Evolutionary conservation across 202 grass and related monocot genomes (phyloP), one percentile per base, ranked within the genome.

Genomic region (Eragrostis tef): DNA sequence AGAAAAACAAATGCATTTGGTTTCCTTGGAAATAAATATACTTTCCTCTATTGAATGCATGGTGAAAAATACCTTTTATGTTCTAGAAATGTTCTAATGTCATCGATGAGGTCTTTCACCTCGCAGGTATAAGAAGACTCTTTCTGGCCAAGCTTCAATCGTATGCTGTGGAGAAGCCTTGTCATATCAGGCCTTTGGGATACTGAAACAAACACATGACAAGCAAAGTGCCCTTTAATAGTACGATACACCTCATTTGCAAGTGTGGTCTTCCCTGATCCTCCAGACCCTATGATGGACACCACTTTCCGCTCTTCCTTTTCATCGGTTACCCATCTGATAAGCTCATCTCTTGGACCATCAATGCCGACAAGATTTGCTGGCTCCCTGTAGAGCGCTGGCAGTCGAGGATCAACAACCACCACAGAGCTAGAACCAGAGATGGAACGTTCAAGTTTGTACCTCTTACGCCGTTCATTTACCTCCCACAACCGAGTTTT

Each of bases 161-260:
- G 61, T 77, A 77, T 64, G 11, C 58, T 64, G 25, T 34, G 41
- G 10, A 85, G 54, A 78, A 85, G 50, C 56, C 68, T 79, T 14
- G 11, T 17, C 34, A 79, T 64, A 7, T 85, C 58, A 79, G 75
- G 75, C 45, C 60, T 71, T 59, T 84, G 82, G n/a, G 82, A 84
- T 29, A 84, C 64, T 60, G 82, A 77, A 24, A 70, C 82, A 77
- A 85, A 79, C 5, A 46, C 74, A 43, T 62, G 57, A 5, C 21
- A 85, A 7, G 62, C 67, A 64, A 85, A 85, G 9, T 85, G 74
- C 4, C 27, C 21, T 43, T 47, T 75, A 41, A 85, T 59, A 47
- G 17, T 24, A 43, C 19, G 17, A 43, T 85, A 85, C 43, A 79
- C 74, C 45, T 79, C 66, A 5, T 47, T 71, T 15, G 47, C 75